These are phyloP conservation scores for Coleophoma crateriformis DNA, from an alignment of 2,329 filamentous ascomycete species.

Conservation along the genomic window DNA sequence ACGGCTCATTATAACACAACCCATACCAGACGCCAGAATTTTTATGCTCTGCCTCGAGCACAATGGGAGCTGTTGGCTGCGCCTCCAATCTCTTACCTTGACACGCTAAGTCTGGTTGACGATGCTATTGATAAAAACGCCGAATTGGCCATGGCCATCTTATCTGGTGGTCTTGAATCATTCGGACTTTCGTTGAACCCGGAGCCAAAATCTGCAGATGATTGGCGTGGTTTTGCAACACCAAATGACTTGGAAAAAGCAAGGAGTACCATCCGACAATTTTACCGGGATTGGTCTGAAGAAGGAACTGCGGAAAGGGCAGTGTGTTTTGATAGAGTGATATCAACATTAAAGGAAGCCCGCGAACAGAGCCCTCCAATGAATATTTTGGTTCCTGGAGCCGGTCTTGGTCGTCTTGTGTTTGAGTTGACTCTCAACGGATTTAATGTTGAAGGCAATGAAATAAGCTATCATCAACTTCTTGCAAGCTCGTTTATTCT, in stretches of 20 bases:
- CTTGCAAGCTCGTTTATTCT: conserved; percentile 75
- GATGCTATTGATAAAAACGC: conserved; percentile 87
- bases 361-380: conserved; percentile 11
- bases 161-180: conserved; percentile 60
- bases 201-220: conserved; percentile 26
- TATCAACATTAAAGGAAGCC: conserved; percentile 51
- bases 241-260: conserved; percentile 81
- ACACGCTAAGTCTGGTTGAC: conserved; percentile 74
- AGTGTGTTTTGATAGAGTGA: conserved; percentile 71
- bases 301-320: conserved; percentile 70
- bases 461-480: conserved; percentile 97
- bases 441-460: conserved; percentile 78
- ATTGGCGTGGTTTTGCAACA: conserved; percentile 69
- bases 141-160: conserved; percentile 72
- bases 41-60: conserved; percentile 79
- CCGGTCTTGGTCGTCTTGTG: conserved; percentile 81
- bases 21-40: conserved; percentile 82
- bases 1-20: conserved; percentile 86
- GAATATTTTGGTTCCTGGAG: conserved; percentile 77
- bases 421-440: conserved; percentile 77
- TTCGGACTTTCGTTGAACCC: conserved; percentile 43
- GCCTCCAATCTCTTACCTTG: conserved; percentile 77
- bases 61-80: conserved; percentile 81
- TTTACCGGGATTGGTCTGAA: conserved; percentile 90
- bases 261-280: conserved; percentile 83